Percentiles rank a stretch among this genome's conserved stretches.
phyloP scores from a whole-genome alignment of 257 asterid species.

The Penstemon eatonii region DNA sequence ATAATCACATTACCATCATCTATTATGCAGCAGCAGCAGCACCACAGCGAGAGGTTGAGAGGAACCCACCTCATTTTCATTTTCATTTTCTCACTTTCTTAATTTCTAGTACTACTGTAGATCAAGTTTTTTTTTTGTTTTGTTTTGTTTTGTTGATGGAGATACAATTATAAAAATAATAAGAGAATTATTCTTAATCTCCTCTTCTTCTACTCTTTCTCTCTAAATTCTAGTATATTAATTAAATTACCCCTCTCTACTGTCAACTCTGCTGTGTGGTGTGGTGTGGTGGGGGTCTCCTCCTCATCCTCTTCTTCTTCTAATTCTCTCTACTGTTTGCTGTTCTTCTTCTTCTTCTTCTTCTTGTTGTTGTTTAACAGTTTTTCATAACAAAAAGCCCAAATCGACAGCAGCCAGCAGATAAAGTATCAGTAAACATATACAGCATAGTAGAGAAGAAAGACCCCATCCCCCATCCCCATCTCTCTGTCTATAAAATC shows the following conservation, averaged over 20 bases:
- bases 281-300: slow-evolving; percentile 29
- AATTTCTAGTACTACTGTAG: no score
- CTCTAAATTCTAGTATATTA: not conserved
- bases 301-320: not conserved
- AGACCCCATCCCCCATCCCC: no score
- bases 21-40: not conserved
- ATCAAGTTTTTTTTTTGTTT: no score
- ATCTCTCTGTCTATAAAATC: slow-evolving; percentile 24
- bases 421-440: slow-evolving; percentile 20
- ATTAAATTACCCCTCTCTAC: slow-evolving; percentile 2
- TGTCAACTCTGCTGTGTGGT: not conserved
- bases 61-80: slow-evolving; percentile 41
- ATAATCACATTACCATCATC: slow-evolving; percentile 40
- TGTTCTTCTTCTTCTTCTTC: slow-evolving; percentile 31
- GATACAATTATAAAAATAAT: slow-evolving; percentile 6
- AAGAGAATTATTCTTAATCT: slow-evolving; percentile 1
- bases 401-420: slow-evolving; percentile 34
- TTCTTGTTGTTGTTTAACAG: not conserved
- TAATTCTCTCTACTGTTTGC: slow-evolving; percentile 26
- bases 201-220: not conserved
- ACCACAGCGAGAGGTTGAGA: slow-evolving; percentile 34
- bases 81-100: no score
- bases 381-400: slow-evolving; percentile 35
- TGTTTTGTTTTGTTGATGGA: slow-evolving; percentile 18
- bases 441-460: slow-evolving; percentile 27